phyloP scores from a whole-genome alignment of 2,329 filamentous ascomycete species.

The Xylariaceae sp. region DNA sequence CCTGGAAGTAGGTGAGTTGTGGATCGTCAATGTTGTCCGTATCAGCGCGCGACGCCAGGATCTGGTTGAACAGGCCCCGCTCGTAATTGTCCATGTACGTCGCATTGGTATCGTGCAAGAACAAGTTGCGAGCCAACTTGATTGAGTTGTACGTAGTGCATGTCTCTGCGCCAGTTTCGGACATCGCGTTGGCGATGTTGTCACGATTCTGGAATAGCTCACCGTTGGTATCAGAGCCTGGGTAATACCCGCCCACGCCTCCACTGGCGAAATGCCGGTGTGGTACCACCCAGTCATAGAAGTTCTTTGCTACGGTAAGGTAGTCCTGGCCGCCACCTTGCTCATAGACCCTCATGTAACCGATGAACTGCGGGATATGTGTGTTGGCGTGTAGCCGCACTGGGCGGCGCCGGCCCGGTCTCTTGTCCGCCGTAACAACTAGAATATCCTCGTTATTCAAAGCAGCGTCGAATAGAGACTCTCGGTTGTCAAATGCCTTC shows the following conservation, averaged over 20 bases:
- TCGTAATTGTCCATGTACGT: conserved; percentile 34
- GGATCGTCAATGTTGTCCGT: conserved; percentile 20
- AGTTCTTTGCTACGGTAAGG: conserved; percentile 29
- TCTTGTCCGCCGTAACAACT: conserved; percentile 25
- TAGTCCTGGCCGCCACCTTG: conserved; percentile 28
- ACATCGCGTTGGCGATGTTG: conserved; percentile 31
- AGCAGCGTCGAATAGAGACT: conserved; percentile 29
- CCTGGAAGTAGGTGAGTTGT: conserved; percentile 32
- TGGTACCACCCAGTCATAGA: conserved; percentile 32
- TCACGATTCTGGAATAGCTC: conserved; percentile 33
- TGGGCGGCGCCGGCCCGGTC: conserved; percentile 27
- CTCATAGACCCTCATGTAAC: conserved; percentile 30
- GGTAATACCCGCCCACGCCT: conserved; percentile 29
- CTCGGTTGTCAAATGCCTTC: conserved; percentile 31
- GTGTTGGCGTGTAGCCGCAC: conserved; percentile 31
- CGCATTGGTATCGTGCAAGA: conserved; percentile 30
- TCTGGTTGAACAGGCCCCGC: conserved; percentile 32
- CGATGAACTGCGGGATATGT: conserved; percentile 31
- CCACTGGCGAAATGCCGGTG: conserved; percentile 30
- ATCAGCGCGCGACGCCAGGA: conserved; percentile 30
- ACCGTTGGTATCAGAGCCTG: conserved; percentile 28
- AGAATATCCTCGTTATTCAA: conserved; percentile 29
- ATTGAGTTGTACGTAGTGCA: conserved; percentile 32
- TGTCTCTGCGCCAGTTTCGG: conserved; percentile 27
- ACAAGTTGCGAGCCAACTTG: conserved; percentile 31